Evolutionary conservation across 306 rosid species (phyloP), one percentile per base, ranked within the genome.

Genomic region (Prunus campanulata): DNA sequence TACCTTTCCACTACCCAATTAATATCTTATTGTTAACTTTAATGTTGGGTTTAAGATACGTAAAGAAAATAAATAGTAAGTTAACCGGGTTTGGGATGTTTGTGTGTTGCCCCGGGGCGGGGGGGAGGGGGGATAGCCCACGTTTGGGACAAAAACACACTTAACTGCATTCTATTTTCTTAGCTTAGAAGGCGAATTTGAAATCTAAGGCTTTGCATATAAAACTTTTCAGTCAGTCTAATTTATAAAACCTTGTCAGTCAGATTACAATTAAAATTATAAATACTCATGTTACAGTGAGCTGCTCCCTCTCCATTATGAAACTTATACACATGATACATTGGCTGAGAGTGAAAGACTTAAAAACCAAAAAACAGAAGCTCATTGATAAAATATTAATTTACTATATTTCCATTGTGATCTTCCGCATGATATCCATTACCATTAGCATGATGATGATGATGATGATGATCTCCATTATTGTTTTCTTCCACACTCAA

Each of bases 391-490:
- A 75, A 47, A 50, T 71, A 25, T 2, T 39, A 39, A 39, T 39
- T 59, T 52, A 72, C 5, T 4, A 76, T 49, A 35, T 35, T 35
- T 51, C 79, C 76, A 70, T 82, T 72, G 39, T 50, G 39, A 71
- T 77, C 55, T 13, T 66, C 74, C 1, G 35, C 77, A 74, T 64
- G 83, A 54, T 62, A 67, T 4, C 82, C 88, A 24, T 75, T 76
- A 18, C 81, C 87, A 19, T 73, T 74, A 14, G 8, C 76, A 32
- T 39, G 44, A 39, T 39, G 44, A 39, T 6, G 44, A 27, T 39
- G 44, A 39, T 39, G 44, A 39, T 6, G 44, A 39, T 39, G 57
- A 49, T 72, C 79, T 19, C 66, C 77, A 68, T 72, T 56, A 68
- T 72, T 62, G 11, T 46, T 24, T 14, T 78, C 70, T 16, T 82